phyloP scores from a whole-genome alignment of 352 stramenopile species.

The Phytophthora palmivora region DNA sequence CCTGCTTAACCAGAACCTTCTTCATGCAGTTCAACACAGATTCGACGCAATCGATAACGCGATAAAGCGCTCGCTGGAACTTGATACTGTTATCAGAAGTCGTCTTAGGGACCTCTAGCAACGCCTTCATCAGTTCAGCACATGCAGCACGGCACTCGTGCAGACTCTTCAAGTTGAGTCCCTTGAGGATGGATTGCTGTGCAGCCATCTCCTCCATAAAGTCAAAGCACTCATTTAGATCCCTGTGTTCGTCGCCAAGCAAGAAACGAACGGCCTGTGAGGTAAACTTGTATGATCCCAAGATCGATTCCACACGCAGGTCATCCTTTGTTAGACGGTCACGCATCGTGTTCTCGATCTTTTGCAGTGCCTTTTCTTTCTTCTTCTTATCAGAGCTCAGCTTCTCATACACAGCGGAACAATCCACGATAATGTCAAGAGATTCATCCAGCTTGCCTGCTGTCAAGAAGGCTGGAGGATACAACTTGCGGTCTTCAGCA shows the following conservation, averaged over 20 bases:
- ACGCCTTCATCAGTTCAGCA: slow-evolving; percentile 87
- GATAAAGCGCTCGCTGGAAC: slow-evolving; percentile 86
- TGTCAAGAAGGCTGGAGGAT: slow-evolving; percentile 86
- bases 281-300: slow-evolving; percentile 90
- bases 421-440: slow-evolving; percentile 87
- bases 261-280: slow-evolving; percentile 83
- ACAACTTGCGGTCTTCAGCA: slow-evolving; percentile 77
- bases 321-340: slow-evolving; percentile 88
- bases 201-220: slow-evolving; percentile 88
- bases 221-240: slow-evolving; percentile 84
- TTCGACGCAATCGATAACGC: slow-evolving; percentile 87
- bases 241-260: slow-evolving; percentile 85
- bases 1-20: slow-evolving; percentile 85
- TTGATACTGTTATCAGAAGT: slow-evolving; percentile 86
- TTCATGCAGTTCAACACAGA: slow-evolving; percentile 86
- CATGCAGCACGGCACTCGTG: slow-evolving; percentile 72
- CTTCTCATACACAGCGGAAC: slow-evolving; percentile 81
- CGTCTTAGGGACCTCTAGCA: slow-evolving; percentile 83
- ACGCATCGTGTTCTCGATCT: slow-evolving; percentile 88
- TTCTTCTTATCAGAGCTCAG: slow-evolving; percentile 90
- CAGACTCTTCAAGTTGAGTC: slow-evolving; percentile 82
- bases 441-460: slow-evolving; percentile 89
- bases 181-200: slow-evolving; percentile 81
- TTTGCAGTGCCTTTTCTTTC: slow-evolving; percentile 88
- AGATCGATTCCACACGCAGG: slow-evolving; percentile 78